Evolutionary conservation across 768 basidiomycete species (phyloP).

Genomic region (Ephemerocybe angulata): DNA sequence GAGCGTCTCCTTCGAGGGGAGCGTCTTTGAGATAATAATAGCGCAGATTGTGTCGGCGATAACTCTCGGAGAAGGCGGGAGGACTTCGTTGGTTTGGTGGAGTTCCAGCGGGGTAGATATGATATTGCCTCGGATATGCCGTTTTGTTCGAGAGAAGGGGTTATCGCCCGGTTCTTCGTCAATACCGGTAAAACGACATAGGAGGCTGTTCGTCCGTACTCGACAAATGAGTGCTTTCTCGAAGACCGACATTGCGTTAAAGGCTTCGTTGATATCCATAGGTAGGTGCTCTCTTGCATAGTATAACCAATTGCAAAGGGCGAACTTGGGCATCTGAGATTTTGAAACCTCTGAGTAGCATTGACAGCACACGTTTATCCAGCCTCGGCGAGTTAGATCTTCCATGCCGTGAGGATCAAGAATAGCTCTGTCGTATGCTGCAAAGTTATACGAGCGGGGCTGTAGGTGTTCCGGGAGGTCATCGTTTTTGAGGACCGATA

Average conservation of each 20-base stretch:
- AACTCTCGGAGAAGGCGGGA: neutral
- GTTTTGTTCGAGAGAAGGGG: neutral
- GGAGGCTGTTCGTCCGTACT: neutral
- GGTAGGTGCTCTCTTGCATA: neutral
- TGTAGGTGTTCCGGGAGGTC: neutral
- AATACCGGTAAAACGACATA: neutral
- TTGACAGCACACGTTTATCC: neutral
- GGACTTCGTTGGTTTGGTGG: neutral
- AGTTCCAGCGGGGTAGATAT: neutral
- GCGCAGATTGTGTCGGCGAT: neutral
- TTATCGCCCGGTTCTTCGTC: too few relatives aligned
- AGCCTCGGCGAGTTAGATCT: neutral
- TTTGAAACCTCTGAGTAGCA: neutral
- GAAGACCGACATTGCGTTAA: neutral
- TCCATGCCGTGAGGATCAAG: neutral
- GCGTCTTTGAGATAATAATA: neutral
- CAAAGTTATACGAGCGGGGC: neutral
- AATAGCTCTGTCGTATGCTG: neutral
- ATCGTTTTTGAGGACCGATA: too few relatives aligned
- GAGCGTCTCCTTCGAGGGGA: neutral
- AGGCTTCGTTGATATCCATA: neutral
- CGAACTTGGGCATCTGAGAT: neutral
- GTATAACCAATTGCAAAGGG: constrained; percentile 2
- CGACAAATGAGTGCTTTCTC: neutral
- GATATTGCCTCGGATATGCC: neutral